A percentile compares a stretch with the other conserved stretches of the same genome.
Evolutionary conservation across 2,329 filamentous ascomycete species (phyloP).

Genomic region (Pestalotiopsis sp.): DNA sequence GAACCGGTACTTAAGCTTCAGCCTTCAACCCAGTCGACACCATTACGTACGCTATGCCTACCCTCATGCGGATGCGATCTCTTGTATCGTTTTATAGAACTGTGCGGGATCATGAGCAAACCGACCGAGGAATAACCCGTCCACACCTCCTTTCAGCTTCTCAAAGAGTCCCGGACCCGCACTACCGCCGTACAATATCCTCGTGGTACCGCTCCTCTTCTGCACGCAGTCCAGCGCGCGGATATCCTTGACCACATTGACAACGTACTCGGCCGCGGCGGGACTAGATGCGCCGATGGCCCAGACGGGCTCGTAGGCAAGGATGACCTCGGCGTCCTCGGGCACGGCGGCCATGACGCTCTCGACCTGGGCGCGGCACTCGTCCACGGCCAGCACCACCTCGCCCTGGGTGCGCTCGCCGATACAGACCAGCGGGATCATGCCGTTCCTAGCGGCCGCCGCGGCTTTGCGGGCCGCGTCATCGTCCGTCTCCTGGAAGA

Average conservation of each 20-base stretch:
- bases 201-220: conserved; percentile 56
- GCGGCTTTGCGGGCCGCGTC: conserved; percentile 69
- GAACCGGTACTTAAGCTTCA: too few species aligned
- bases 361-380: conserved; percentile 68
- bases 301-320: conserved; percentile 90
- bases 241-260: conserved; percentile 68
- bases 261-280: conserved; percentile 72
- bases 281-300: conserved; percentile 78
- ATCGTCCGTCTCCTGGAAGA: conserved; percentile 77
- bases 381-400: conserved; percentile 61
- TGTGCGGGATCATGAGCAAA: conserved; percentile 79
- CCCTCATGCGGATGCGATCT: conserved; percentile 57
- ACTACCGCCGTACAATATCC: conserved; percentile 82
- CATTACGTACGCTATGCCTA: neutral
- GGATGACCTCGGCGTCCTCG: conserved; percentile 66
- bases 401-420: conserved; percentile 64
- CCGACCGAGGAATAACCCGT: conserved; percentile 79
- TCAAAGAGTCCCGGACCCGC: conserved; percentile 78
- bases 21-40: neutral
- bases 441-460: conserved; percentile 67
- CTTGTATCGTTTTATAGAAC: conserved; percentile 71
- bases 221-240: conserved; percentile 54
- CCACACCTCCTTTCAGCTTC: conserved; percentile 68
- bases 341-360: conserved; percentile 64
- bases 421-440: conserved; percentile 80